phyloP scores from a whole-genome alignment of 2,329 filamentous ascomycete genomes.

The Phyllosticta capitalensis region DNA sequence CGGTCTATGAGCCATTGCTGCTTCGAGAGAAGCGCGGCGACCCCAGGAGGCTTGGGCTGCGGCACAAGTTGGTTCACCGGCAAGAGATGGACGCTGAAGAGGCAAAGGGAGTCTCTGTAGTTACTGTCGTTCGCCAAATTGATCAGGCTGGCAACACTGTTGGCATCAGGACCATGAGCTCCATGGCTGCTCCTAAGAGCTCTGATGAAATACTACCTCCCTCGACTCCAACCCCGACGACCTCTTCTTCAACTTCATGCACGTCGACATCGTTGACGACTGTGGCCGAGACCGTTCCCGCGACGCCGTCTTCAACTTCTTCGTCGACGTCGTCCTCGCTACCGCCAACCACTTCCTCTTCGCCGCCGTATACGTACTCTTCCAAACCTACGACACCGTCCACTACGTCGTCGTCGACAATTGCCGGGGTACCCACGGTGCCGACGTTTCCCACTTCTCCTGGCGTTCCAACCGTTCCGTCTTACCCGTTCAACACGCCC shows the following conservation, averaged over 20 bases:
- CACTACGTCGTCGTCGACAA: not conserved
- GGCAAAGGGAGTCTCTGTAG: conserved; percentile 2
- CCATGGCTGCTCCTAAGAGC: not conserved
- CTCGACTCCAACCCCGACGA: conserved; percentile 7
- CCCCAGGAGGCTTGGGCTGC: conserved; percentile 18
- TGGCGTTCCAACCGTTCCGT: conserved; percentile 19
- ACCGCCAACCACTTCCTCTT: not conserved
- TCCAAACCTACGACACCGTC: not conserved
- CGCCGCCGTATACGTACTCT: too few species aligned
- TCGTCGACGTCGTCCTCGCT: not conserved
- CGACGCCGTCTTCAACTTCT: not conserved
- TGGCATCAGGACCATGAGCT: conserved; percentile 8
- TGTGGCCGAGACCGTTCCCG: too few species aligned
- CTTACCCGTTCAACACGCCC: conserved; percentile 21
- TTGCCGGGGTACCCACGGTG: conserved; percentile 23
- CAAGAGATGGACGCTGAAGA: conserved; percentile 13
- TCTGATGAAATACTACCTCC: conserved; percentile 5
- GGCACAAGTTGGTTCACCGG: conserved; percentile 26
- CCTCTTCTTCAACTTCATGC: not conserved
- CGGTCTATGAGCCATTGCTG: conserved; percentile 15
- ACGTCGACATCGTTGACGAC: too few species aligned
- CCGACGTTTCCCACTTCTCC: conserved; percentile 27
- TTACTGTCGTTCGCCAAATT: conserved; percentile 8
- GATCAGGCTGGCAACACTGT: conserved; percentile 9
- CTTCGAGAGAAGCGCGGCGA: conserved; percentile 17